Evolutionary conservation across 805 yeast species (phyloP).

Genomic region (Nakazawaea ishiwadae): DNA sequence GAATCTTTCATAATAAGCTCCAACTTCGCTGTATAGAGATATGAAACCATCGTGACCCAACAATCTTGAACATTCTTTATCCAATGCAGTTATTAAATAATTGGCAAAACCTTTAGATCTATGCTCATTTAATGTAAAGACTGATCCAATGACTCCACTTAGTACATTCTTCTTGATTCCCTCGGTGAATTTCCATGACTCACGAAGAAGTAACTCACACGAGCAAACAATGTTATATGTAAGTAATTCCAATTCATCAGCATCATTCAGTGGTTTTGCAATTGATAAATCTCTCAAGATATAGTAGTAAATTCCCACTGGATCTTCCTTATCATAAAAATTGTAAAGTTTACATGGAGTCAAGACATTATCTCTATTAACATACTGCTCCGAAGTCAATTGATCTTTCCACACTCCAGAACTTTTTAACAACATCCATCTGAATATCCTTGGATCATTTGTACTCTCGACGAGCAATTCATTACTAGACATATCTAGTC

Average conservation of each 20-base stretch:
- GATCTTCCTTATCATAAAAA: slow-evolving; percentile 14
- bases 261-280: slow-evolving; percentile 1
- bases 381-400: slow-evolving; percentile 19
- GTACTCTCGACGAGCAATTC: slow-evolving; percentile 16
- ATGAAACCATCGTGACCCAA: slow-evolving; percentile 29
- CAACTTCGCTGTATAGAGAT: slow-evolving; percentile 72
- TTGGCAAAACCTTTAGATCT: slow-evolving; percentile 57
- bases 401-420: slow-evolving; percentile 22
- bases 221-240: slow-evolving; percentile 22
- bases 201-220: slow-evolving; percentile 24
- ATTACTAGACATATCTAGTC: too few species aligned
- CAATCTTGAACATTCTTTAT: slow-evolving; percentile 17
- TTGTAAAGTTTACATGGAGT: slow-evolving; percentile 17
- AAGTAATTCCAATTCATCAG: slow-evolving; percentile 4
- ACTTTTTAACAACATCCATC: slow-evolving; percentile 20
- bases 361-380: slow-evolving; percentile 20
- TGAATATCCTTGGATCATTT: slow-evolving; percentile 14
- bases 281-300: slow-evolving; percentile 18
- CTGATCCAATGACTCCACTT: slow-evolving; percentile 50
- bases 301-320: slow-evolving; percentile 23
- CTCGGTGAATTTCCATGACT: slow-evolving; percentile 13
- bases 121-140: slow-evolving; percentile 42
- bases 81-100: slow-evolving; percentile 36
- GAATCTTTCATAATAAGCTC: slow-evolving; percentile 56
- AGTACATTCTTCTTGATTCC: slow-evolving; percentile 1